Evolutionary conservation across 1,284 basidiomycete genomes (phyloP).

Genomic region (Cryptococcus wingfieldii): DNA sequence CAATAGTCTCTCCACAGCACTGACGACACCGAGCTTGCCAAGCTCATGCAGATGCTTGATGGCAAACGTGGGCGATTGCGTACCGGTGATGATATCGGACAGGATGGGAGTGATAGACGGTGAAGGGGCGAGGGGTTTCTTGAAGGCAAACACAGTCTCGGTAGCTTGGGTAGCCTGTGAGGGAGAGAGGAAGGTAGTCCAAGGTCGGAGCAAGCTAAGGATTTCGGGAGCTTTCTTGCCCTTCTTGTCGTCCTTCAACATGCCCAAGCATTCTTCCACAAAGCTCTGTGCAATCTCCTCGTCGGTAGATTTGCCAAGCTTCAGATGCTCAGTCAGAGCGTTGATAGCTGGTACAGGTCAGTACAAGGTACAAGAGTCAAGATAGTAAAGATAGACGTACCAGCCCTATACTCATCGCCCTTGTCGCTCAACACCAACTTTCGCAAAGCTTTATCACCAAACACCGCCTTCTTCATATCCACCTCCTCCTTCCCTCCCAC

Average conservation of each 20-base stretch:
- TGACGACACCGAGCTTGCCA: not conserved
- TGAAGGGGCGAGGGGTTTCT: not conserved
- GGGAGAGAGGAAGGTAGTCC: slow-evolving; percentile 28
- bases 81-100: slow-evolving; percentile 10
- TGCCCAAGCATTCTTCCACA: slow-evolving; percentile 17
- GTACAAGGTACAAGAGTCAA: not conserved
- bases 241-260: slow-evolving; percentile 22
- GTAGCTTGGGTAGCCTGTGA: slow-evolving; percentile 15
- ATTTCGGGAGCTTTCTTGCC: slow-evolving; percentile 16
- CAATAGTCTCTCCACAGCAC: slow-evolving; percentile 2
- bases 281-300: slow-evolving; percentile 23
- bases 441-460: slow-evolving; percentile 15
- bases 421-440: slow-evolving; percentile 10
- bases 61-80: slow-evolving; percentile 11
- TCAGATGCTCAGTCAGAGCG: slow-evolving; percentile 2
- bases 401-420: slow-evolving; percentile 5
- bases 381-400: slow-evolving; percentile 1
- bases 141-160: slow-evolving; percentile 9
- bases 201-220: slow-evolving; percentile 22
- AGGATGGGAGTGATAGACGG: not conserved
- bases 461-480: slow-evolving; percentile 6
- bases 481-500: not conserved
- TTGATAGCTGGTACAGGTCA: slow-evolving; percentile 3
- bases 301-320: slow-evolving; percentile 7
- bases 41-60: slow-evolving; percentile 13